These are phyloP conservation scores for Aspergillus biplanus DNA, from an alignment of 495 filamentous ascomycete species.

Conservation along the genomic window DNA sequence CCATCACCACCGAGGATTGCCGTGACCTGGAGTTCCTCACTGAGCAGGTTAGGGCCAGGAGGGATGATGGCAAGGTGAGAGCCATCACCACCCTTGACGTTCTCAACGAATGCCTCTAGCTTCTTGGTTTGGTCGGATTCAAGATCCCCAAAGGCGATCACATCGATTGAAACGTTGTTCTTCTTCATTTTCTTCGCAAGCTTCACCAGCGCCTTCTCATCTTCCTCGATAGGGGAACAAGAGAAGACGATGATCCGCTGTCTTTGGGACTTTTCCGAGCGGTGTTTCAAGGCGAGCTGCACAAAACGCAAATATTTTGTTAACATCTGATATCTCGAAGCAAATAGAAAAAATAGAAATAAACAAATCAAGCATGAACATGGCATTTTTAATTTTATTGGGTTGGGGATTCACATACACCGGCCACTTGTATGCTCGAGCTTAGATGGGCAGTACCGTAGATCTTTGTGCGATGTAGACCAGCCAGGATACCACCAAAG, in stretches of 20 bases:
- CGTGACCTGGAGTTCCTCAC: constrained; percentile 88
- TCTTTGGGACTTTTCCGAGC: constrained; percentile 92
- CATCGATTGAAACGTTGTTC: constrained; percentile 85
- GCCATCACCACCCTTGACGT: constrained; percentile 85
- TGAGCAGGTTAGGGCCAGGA: constrained; percentile 86
- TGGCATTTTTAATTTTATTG: not conserved
- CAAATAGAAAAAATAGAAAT: not conserved
- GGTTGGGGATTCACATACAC: constrained; percentile 59
- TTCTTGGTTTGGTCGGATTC: constrained; percentile 90
- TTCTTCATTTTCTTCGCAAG: constrained; percentile 99
- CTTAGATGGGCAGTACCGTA: constrained; percentile 81
- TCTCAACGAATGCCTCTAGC: constrained; percentile 88
- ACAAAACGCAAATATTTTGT: not conserved
- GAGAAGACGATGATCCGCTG: constrained; percentile 96
- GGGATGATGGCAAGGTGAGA: constrained; percentile 90
- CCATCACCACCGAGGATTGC: constrained; percentile 86
- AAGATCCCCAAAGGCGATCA: constrained; percentile 91
- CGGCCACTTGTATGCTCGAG: constrained; percentile 92
- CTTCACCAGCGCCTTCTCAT: constrained; percentile 84
- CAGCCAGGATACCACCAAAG: constrained; percentile 91
- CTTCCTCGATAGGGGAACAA: constrained; percentile 87
- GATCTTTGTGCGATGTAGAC: constrained; percentile 93
- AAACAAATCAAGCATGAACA: not conserved
- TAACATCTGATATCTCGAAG: no score
- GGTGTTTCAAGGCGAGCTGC: constrained; percentile 95